Conservation (phyloP, 2,329 filamentous ascomycete genomes). For the Cladophialophora carrionii region DNA sequence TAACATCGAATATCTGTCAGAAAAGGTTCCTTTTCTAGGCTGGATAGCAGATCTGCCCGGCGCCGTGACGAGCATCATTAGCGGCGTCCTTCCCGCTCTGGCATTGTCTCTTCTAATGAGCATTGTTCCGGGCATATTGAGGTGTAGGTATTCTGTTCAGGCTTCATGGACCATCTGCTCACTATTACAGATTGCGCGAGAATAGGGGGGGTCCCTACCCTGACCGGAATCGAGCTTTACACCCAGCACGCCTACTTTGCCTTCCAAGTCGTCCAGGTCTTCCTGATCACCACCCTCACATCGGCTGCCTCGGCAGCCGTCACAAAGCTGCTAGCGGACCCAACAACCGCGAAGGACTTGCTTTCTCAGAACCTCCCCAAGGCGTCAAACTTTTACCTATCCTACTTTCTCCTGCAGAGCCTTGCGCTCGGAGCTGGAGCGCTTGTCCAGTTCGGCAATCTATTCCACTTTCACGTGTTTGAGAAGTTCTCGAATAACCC, state of each 20-base stretch:
- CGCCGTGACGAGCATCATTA: slow-evolving; percentile 73
- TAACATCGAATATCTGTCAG: slow-evolving; percentile 72
- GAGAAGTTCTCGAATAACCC: slow-evolving; percentile 59
- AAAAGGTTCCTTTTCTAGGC: slow-evolving; percentile 60
- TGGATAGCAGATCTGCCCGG: slow-evolving; percentile 74
- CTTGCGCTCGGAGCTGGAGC: slow-evolving; percentile 62
- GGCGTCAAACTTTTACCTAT: slow-evolving; percentile 92
- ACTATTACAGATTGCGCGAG: slow-evolving; percentile 59
- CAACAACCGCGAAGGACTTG: slow-evolving; percentile 64
- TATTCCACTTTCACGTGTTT: slow-evolving; percentile 58
- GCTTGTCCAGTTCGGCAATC: slow-evolving; percentile 31
- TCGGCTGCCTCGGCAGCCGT: slow-evolving; percentile 70
- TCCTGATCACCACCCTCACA: slow-evolving; percentile 83
- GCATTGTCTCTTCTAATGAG: slow-evolving; percentile 82
- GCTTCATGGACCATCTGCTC: slow-evolving; percentile 23
- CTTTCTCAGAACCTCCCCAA: slow-evolving; percentile 79
- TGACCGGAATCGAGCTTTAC: slow-evolving; percentile 79
- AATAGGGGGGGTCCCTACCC: slow-evolving; percentile 76
- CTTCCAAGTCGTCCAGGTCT: slow-evolving; percentile 77
- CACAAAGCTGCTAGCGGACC: slow-evolving; percentile 67
- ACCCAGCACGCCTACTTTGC: slow-evolving; percentile 87
- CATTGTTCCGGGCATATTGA: slow-evolving; percentile 78
- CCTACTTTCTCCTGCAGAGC: slow-evolving; percentile 94
- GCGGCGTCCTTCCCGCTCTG: slow-evolving; percentile 79
- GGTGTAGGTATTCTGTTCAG: slow-evolving; percentile 61